Evolutionary conservation across 495 filamentous ascomycete genomes (phyloP).

Genomic region (Neurospora sublineolata): DNA sequence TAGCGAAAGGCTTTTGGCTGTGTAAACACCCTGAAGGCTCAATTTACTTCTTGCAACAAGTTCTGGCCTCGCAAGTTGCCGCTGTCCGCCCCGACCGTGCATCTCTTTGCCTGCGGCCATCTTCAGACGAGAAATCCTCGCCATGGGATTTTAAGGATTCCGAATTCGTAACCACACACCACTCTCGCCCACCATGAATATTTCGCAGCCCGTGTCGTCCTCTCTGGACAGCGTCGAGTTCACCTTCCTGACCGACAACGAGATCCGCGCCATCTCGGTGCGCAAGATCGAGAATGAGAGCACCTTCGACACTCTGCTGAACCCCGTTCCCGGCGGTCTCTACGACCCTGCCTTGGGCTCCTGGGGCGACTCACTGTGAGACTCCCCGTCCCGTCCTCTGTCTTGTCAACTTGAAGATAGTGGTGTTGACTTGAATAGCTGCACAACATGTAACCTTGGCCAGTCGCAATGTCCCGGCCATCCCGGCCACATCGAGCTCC

Average conservation of each 20-base stretch:
- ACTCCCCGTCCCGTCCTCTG: constrained; percentile 1
- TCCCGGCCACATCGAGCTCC: constrained; percentile 87
- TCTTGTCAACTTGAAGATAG: background rate
- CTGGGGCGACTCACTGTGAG: constrained; percentile 71
- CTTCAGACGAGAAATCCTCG: background rate
- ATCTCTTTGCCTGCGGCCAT: background rate
- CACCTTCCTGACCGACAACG: constrained; percentile 62
- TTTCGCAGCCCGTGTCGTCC: constrained; percentile 79
- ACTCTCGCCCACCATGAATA: constrained; percentile 49
- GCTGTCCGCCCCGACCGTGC: background rate
- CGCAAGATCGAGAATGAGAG: constrained; percentile 80
- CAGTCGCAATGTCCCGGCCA: constrained; percentile 80
- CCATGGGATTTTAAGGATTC: background rate
- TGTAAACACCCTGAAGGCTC: background rate
- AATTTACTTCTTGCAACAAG: background rate
- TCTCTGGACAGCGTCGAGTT: constrained; percentile 83
- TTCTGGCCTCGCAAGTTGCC: background rate
- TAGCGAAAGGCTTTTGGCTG: background rate
- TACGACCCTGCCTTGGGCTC: constrained; percentile 93
- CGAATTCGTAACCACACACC: background rate
- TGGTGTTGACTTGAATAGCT: constrained; percentile 40
- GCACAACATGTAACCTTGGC: constrained; percentile 76
- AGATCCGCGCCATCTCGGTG: constrained; percentile 82
- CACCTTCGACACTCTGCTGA: constrained; percentile 80
- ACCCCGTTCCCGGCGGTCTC: constrained; percentile 76